Base-by-base conservation (phyloP, 148 eudicot genomes). In the Silene latifolia region DNA sequence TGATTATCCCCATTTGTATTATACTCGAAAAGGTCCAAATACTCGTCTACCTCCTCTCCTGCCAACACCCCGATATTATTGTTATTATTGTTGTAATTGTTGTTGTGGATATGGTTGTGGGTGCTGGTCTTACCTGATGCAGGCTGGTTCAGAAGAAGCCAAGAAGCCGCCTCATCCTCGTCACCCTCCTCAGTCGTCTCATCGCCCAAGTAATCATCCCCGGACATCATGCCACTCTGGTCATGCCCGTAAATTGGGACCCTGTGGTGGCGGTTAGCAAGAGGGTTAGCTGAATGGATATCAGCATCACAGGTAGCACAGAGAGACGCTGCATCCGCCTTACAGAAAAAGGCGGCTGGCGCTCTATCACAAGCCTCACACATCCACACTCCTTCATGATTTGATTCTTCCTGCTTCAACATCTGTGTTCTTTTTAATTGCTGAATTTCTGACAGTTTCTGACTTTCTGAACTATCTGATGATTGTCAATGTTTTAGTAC, bases 271-370 rank as follows among this genome's bases (percentile, higher is more conserved):
- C 97, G 89, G 63, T 88, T 83, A 0, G 99, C 92, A 0, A 95
- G 79, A 0, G 96, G 96, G 53, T 95, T 95, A n/a, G 97, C 99
- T 0, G 97, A 86, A 84, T 95, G 99, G 77, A 95, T 85, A 13
- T 88, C 90, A 2, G 92, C 81, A 53, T 95, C 99, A 65, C 99
- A 95, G 18, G 83, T 59, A 4, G 84, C 78, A 63, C 99, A 95
- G 10, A 95, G 96, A 10, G 95, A 94, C 13, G 98, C 98, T 0
- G 97, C 84, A 29, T 94, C 98, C 0, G 98, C 96, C 80, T 91
- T 91, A 81, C 98, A 94, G 10, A 90, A 35, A 76, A 91, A 94
- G 46, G 91, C 93, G 0, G 98, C 97, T 0, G 98, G 98, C 0
- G 93, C 91, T 0, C 89, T 75, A 64, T 91, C 96, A 65, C 98